Conservation (phyloP, 2,329 filamentous ascomycete genomes). For the Alternaria postmessia region DNA sequence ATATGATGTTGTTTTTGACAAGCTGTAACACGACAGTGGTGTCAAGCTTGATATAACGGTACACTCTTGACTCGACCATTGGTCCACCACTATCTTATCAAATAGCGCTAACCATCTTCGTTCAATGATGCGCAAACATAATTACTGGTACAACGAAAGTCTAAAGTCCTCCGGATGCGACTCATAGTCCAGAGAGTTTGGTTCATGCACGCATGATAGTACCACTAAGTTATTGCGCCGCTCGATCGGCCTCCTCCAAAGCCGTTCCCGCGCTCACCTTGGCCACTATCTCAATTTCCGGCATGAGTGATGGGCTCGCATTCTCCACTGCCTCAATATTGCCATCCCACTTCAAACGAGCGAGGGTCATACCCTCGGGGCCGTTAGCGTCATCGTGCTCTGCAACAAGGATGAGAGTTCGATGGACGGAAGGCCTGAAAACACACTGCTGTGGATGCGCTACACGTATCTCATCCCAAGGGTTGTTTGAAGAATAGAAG, state of each 20-base stretch:
- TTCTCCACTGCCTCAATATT: not conserved
- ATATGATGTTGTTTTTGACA: not conserved
- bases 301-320: not conserved
- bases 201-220: not conserved
- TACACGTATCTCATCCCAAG: not conserved
- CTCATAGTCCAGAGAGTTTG: not conserved
- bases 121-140: not conserved
- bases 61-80: not conserved
- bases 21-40: not conserved
- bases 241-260: not conserved
- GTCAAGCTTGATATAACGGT: not conserved
- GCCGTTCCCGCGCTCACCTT: constrained; percentile 1
- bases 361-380: not conserved
- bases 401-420: constrained; percentile 1
- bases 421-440: not conserved
- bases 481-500: not conserved
- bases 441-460: not conserved
- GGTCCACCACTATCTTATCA: not conserved
- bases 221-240: not conserved
- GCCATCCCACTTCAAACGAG: not conserved
- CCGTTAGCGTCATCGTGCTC: not conserved
- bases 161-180: not conserved
- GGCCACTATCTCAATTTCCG: constrained; percentile 1
- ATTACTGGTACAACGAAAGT: not conserved
- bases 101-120: not conserved